Conservation (phyloP, 768 basidiomycete species). For the Termitomyces sp. region DNA sequence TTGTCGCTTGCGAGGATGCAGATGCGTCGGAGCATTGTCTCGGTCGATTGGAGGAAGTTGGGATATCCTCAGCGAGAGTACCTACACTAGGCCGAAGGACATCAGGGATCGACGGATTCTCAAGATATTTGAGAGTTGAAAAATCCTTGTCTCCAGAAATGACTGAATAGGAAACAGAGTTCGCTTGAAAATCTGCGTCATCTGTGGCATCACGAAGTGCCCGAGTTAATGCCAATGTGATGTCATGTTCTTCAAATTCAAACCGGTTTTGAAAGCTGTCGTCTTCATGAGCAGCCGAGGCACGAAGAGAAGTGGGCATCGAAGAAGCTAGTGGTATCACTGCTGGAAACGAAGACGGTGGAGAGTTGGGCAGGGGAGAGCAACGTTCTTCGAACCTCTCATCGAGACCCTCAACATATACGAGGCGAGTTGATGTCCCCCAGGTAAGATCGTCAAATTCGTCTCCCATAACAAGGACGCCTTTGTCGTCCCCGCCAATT, state of each 20-base stretch:
- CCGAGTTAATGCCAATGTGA: constrained; percentile 18
- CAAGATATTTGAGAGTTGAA: constrained; percentile 4
- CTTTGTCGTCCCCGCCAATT: constrained; percentile 2
- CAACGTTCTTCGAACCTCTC: not conserved
- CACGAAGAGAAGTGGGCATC: not conserved
- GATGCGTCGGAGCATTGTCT: constrained; percentile 26
- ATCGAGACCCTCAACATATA: constrained; percentile 9
- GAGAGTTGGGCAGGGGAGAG: not conserved
- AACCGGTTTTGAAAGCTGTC: constrained; percentile 17
- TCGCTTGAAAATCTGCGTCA: not conserved
- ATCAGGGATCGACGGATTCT: constrained; percentile 14
- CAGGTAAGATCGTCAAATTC: constrained; percentile 11
- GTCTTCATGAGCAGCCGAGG: not conserved
- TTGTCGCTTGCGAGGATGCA: constrained; percentile 22
- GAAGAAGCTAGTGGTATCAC: not conserved
- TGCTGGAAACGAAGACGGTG: not conserved
- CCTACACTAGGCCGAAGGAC: constrained; percentile 18
- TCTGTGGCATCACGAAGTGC: constrained; percentile 10
- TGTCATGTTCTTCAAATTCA: constrained; percentile 22
- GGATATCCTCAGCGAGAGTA: constrained; percentile 14
- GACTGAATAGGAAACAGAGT: not conserved
- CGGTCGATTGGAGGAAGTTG: constrained; percentile 11
- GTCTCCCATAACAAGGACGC: not conserved
- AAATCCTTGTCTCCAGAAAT: not conserved
- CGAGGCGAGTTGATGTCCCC: constrained; percentile 11